Percentiles rank a stretch among this genome's conserved stretches.
phyloP scores from a whole-genome alignment of 2,329 filamentous ascomycete species.

The Aspergillus sp. region DNA sequence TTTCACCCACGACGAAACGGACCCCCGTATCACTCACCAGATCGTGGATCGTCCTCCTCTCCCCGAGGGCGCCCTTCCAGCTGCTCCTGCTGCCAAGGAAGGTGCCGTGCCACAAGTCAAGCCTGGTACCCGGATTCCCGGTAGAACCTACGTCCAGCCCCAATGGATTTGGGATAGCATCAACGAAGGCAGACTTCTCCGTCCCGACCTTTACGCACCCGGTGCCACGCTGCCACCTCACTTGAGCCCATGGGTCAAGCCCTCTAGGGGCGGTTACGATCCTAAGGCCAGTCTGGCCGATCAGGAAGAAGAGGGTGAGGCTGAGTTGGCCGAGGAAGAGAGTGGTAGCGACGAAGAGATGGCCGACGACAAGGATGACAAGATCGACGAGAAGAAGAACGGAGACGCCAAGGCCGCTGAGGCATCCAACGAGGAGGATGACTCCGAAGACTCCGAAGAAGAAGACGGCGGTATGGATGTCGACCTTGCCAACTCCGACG shows the following conservation, averaged over 20 bases:
- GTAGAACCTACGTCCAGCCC: conserved; percentile 86
- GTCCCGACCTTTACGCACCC: conserved; percentile 80
- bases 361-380: conserved; percentile 24
- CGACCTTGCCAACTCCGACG: conserved; percentile 40
- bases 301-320: conserved; percentile 82
- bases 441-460: conserved; percentile 41
- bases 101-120: conserved; percentile 42
- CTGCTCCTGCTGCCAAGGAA: conserved; percentile 36
- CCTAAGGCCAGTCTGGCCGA: conserved; percentile 78
- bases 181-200: conserved; percentile 83
- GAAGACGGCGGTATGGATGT: conserved; percentile 48
- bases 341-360: conserved; percentile 39
- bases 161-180: conserved; percentile 98
- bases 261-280: conserved; percentile 80
- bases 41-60: conserved; percentile 84
- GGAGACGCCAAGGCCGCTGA: conserved; percentile 3
- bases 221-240: conserved; percentile 87
- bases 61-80: conserved; percentile 47
- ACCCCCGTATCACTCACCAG: conserved; percentile 89
- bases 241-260: conserved; percentile 90
- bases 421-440: conserved; percentile 21
- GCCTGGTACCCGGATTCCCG: conserved; percentile 72
- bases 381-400: background rate
- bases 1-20: conserved; percentile 81
- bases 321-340: conserved; percentile 60